A percentile compares a stretch with the other conserved stretches of the same genome.
phyloP scores from a whole-genome alignment of 1,284 basidiomycete genomes.

The Boletus sp. region DNA sequence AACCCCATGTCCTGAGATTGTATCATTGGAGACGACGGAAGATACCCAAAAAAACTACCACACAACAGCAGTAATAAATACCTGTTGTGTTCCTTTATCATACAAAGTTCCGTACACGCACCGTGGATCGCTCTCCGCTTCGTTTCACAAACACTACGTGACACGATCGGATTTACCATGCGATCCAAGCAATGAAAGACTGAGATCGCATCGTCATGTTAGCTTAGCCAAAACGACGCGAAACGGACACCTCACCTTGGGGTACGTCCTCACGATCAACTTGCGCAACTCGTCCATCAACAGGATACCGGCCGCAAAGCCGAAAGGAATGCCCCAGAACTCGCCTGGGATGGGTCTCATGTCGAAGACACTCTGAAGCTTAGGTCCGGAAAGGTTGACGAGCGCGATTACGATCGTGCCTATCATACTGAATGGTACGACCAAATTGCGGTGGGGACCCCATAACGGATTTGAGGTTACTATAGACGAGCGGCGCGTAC shows the following conservation, averaged over 20 bases:
- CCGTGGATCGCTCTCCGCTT: too few species aligned
- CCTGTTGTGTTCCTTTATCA: too few species aligned
- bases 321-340: constrained; percentile 48
- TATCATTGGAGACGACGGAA: too few species aligned
- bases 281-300: constrained; percentile 46
- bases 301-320: constrained; percentile 44
- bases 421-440: constrained; percentile 42
- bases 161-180: constrained; percentile 30
- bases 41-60: too few species aligned
- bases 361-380: constrained; percentile 18
- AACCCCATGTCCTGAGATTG: too few species aligned
- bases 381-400: constrained; percentile 37
- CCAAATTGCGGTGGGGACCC: constrained; percentile 42
- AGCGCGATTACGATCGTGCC: constrained; percentile 42
- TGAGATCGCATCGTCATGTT: constrained; percentile 6
- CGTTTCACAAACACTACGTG: not conserved
- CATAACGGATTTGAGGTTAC: constrained; percentile 41
- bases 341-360: constrained; percentile 45
- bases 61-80: too few species aligned
- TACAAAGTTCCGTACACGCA: too few species aligned
- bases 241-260: constrained; percentile 36
- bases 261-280: constrained; percentile 46
- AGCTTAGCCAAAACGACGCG: not conserved
- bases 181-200: constrained; percentile 39
- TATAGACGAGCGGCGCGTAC: constrained; percentile 40